phyloP scores from a whole-genome alignment of 225 moss, liverwort and hornwort species.

The Climacium dendroides region DNA sequence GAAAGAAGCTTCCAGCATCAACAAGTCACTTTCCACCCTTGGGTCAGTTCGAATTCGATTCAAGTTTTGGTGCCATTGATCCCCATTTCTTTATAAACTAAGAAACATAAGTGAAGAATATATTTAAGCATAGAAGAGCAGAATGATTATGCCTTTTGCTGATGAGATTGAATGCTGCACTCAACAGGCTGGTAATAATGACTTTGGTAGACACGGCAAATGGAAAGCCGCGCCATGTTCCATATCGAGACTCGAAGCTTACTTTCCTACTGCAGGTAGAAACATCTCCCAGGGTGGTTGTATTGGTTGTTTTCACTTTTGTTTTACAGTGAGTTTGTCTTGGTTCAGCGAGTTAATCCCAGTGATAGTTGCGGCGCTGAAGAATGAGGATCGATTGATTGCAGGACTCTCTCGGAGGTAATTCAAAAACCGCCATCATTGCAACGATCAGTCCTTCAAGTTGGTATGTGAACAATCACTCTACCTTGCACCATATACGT shows the following conservation, averaged over 20 bases:
- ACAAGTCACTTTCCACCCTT: conserved; percentile 54
- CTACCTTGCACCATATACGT: neutral
- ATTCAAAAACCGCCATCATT: conserved; percentile 44
- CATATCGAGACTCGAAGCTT: conserved; percentile 54
- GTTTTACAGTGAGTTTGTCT: neutral
- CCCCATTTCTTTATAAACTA: neutral
- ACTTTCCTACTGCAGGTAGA: conserved; percentile 47
- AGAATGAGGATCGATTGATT: neutral
- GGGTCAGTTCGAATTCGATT: conserved; percentile 1
- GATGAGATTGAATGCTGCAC: neutral
- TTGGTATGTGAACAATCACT: conserved; percentile 17
- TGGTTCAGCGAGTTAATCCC: neutral
- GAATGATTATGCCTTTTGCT: neutral
- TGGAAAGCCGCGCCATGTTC: conserved; percentile 46
- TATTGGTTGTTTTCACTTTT: neutral
- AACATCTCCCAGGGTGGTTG: neutral
- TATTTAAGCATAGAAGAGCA: neutral
- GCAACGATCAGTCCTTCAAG: conserved; percentile 44
- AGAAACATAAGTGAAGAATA: neutral
- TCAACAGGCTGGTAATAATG: conserved; percentile 50
- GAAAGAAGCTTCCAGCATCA: conserved; percentile 56
- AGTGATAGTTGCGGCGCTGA: neutral
- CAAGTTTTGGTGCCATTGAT: neutral
- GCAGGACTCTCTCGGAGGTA: conserved; percentile 47
- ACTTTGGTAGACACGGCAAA: conserved; percentile 35